Conservation (phyloP, 2,329 filamentous ascomycete species). For the Ophiostoma piceae region DNA sequence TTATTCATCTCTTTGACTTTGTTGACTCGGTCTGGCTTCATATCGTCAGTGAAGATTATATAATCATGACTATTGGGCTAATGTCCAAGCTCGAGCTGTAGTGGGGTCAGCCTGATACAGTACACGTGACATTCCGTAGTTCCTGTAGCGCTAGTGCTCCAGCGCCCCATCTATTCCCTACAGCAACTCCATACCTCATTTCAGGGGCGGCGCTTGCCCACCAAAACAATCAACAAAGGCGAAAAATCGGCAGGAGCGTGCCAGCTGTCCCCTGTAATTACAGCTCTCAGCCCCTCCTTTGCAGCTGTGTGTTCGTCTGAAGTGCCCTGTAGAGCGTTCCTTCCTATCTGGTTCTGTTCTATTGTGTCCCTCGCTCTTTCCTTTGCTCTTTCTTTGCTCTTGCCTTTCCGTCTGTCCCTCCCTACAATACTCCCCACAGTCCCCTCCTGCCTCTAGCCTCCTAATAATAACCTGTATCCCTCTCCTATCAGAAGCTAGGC, state of each 20-base stretch:
- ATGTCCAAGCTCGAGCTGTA: conserved; percentile 6
- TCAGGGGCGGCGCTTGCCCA: conserved; percentile 16
- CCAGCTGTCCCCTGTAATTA: neutral
- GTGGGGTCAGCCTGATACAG: neutral
- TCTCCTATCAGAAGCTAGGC: conserved; percentile 13
- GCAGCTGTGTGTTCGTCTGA: neutral
- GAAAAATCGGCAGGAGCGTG: conserved; percentile 9
- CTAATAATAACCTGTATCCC: conserved; percentile 1
- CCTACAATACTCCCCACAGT: conserved; percentile 4
- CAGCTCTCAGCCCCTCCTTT: conserved; percentile 14
- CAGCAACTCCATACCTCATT: neutral
- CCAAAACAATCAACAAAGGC: conserved; percentile 8
- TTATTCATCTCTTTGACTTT: neutral
- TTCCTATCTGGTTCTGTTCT: neutral
- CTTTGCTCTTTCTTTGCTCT: neutral
- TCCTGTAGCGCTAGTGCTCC: neutral
- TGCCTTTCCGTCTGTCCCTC: neutral
- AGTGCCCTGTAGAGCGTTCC: neutral
- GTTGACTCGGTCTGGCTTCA: neutral
- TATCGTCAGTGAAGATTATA: neutral
- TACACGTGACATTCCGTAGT: conserved; percentile 4
- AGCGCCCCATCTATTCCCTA: conserved; percentile 1
- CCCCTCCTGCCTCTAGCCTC: neutral
- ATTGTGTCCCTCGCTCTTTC: neutral
- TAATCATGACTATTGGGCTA: neutral